phyloP scores from a whole-genome alignment of 2,329 filamentous ascomycete genomes.

The Leptographium procerum region DNA sequence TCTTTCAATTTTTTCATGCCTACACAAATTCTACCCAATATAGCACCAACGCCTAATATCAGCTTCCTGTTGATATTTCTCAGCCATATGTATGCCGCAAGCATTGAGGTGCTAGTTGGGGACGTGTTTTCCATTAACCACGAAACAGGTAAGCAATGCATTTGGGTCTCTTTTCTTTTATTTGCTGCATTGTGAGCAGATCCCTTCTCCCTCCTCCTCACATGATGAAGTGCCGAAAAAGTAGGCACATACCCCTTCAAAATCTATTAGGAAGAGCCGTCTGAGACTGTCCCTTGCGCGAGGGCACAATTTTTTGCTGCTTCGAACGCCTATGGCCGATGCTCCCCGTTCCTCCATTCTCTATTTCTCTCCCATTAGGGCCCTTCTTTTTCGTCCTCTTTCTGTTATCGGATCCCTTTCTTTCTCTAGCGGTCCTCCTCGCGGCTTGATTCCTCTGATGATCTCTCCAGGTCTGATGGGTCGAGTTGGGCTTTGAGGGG shows the following conservation, averaged over 20 bases:
- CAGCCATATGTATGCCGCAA: no score
- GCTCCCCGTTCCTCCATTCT: not conserved
- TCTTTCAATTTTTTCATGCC: no score
- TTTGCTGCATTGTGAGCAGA: not conserved
- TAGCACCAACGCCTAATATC: no score
- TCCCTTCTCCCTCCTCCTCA: not conserved
- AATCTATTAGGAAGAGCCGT: constrained; percentile 29
- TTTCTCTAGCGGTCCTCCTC: not conserved
- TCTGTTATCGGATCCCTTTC: constrained; percentile 6
- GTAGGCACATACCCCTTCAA: constrained; percentile 17
- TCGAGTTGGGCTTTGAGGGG: constrained; percentile 17
- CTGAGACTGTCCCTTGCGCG: constrained; percentile 21
- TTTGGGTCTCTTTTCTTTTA: not conserved
- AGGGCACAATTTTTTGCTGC: not conserved
- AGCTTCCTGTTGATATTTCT: no score
- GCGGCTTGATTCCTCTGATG: not conserved
- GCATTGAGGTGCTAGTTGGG: no score
- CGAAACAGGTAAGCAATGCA: not conserved
- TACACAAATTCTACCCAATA: no score
- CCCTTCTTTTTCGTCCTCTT: constrained; percentile 4
- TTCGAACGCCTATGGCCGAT: not conserved
- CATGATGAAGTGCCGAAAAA: constrained; percentile 26
- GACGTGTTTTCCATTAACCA: no score
- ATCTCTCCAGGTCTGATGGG: constrained; percentile 11
- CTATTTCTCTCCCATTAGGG: constrained; percentile 7